phyloP scores from a whole-genome alignment of 495 filamentous ascomycete species.

The Neurospora pannonica region DNA sequence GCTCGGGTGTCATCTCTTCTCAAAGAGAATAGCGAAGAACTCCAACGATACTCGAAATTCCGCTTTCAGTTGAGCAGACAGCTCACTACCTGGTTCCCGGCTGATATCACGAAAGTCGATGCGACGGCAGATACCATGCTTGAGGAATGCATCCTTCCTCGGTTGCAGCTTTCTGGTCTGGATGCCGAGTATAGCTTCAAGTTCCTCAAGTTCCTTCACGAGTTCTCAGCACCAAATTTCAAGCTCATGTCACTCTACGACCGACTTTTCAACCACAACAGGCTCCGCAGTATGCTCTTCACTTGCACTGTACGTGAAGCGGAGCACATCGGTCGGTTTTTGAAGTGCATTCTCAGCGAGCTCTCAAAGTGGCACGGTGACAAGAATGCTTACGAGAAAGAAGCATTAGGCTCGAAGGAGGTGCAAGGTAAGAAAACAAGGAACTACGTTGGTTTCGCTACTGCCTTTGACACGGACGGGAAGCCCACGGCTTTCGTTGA shows the following conservation, averaged over 20 bases:
- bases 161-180: conserved; percentile 68
- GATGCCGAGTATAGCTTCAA: conserved; percentile 83
- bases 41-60: conserved; percentile 54
- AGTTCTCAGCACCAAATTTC: conserved; percentile 73
- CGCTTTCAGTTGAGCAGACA: conserved; percentile 60
- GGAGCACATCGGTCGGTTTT: conserved; percentile 79
- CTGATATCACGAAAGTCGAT: conserved; percentile 51
- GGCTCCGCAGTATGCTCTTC: conserved; percentile 72
- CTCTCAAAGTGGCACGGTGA: conserved; percentile 77
- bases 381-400: conserved; percentile 64
- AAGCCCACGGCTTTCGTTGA: conserved; percentile 59
- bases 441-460: conserved; percentile 46
- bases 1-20: conserved; percentile 54
- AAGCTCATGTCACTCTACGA: conserved; percentile 77
- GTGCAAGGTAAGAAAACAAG: conserved; percentile 26
- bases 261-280: conserved; percentile 70
- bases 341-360: conserved; percentile 69
- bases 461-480: conserved; percentile 51
- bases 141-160: conserved; percentile 83
- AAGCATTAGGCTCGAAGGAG: conserved; percentile 48
- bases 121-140: conserved; percentile 64
- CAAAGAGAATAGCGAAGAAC: conserved; percentile 38
- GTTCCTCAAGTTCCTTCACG: conserved; percentile 79
- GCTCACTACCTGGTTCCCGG: conserved; percentile 70
- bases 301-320: conserved; percentile 81